Evolutionary conservation across 2,329 filamentous ascomycete genomes (phyloP).

Genomic region (Colletotrichum melonis): DNA sequence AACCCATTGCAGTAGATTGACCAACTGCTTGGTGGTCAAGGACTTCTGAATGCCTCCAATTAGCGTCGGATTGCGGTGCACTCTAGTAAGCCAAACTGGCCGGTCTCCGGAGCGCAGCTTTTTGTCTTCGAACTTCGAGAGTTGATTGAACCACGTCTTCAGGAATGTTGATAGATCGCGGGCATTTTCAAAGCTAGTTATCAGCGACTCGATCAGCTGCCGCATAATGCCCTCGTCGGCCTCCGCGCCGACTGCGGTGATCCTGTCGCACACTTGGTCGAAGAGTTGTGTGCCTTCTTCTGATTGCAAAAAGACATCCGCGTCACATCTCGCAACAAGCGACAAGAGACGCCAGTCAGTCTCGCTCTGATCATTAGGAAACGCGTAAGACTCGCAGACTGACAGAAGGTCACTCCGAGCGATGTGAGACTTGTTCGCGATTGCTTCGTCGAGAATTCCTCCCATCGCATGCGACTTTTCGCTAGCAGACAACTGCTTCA

Average conservation of each 20-base stretch:
- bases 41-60: conserved; percentile 50
- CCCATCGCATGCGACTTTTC: conserved; percentile 42
- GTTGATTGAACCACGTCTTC: conserved; percentile 57
- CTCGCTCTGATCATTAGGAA: conserved; percentile 40
- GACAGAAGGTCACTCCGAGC: conserved; percentile 53
- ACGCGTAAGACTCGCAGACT: conserved; percentile 56
- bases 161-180: conserved; percentile 59
- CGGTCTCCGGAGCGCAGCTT: conserved; percentile 25
- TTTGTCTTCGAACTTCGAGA: conserved; percentile 47
- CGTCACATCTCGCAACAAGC: conserved; percentile 55
- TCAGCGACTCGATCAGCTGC: conserved; percentile 54
- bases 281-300: conserved; percentile 53
- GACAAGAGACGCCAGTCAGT: conserved; percentile 58
- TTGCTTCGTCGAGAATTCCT: conserved; percentile 46
- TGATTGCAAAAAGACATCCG: conserved; percentile 56
- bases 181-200: conserved; percentile 55
- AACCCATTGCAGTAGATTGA: conserved; percentile 56
- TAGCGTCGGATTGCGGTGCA: conserved; percentile 23
- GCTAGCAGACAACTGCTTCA: conserved; percentile 38
- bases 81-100: conserved; percentile 42
- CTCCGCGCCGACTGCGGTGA: conserved; percentile 36
- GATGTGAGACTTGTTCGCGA: conserved; percentile 44
- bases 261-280: conserved; percentile 51
- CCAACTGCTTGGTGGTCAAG: conserved; percentile 57
- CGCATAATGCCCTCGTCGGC: conserved; percentile 40